A percentile compares a stretch with the other conserved stretches of the same genome.
These are phyloP conservation scores for Papiliotrema fonsecae DNA, from an alignment of 1,284 basidiomycete species.

Conservation along the genomic window DNA sequence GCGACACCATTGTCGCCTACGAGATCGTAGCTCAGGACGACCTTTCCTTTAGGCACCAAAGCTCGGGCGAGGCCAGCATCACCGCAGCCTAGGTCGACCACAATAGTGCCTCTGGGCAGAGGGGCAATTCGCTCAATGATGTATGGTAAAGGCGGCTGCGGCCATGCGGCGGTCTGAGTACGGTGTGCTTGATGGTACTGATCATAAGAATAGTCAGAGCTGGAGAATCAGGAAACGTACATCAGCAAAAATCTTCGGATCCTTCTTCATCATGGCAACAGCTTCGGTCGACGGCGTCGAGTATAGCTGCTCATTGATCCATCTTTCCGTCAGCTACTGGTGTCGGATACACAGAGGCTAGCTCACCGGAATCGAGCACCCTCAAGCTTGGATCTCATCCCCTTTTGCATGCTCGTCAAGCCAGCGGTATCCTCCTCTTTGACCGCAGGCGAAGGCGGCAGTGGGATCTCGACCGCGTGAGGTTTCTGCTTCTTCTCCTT, in stretches of 20 bases:
- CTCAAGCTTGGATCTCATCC: constrained; percentile 70
- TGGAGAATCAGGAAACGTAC: constrained; percentile 49
- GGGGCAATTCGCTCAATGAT: constrained; percentile 59
- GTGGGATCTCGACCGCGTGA: constrained; percentile 4
- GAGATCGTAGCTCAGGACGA: constrained; percentile 74
- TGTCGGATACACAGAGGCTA: neutral
- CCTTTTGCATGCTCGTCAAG: constrained; percentile 67
- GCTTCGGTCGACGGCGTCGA: constrained; percentile 71
- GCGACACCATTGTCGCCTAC: constrained; percentile 56
- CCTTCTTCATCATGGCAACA: constrained; percentile 71
- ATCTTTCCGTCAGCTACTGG: constrained; percentile 49
- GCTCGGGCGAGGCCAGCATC: constrained; percentile 80
- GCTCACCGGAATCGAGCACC: constrained; percentile 77
- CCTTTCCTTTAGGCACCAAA: constrained; percentile 63
- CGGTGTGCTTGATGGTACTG: constrained; percentile 90
- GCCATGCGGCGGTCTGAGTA: constrained; percentile 83
- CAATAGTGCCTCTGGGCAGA: constrained; percentile 63
- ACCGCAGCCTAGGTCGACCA: constrained; percentile 93
- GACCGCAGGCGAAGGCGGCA: neutral
- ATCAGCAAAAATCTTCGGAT: constrained; percentile 69
- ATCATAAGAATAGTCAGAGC: constrained; percentile 6
- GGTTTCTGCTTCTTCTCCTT: constrained; percentile 3
- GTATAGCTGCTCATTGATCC: constrained; percentile 84
- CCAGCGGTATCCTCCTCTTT: constrained; percentile 19
- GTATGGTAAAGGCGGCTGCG: constrained; percentile 77